Base-by-base conservation (phyloP, 1,139 yeast genomes). In the Candida glucosophila region DNA sequence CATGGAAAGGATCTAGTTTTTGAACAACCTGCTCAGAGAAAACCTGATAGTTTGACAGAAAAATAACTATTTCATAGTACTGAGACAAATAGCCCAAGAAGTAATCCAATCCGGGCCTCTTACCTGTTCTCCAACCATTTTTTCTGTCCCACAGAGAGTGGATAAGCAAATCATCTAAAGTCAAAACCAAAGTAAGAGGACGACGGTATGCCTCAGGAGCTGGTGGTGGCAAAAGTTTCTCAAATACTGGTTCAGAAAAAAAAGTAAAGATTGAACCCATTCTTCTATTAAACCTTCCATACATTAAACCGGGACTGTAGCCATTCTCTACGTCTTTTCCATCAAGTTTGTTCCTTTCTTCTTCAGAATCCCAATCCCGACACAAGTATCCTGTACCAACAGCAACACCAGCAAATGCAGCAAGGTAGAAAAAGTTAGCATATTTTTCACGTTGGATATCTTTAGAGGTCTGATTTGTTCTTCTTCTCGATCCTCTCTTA, bases 91-190 rank as follows among this genome's bases (percentile, higher is more conserved):
- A 90, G 19, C 94, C 95, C 52, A 90, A 64, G 61, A 90, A 90
- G 65, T 92, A 92, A 57, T 92, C 98, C 35, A 85, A 76, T 33
- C 98, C 99, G 22, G 98, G 98, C 62, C 99, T 82, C 67, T 92
- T 92, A 22, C 95, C 97, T 12, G 97, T 90, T 61, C 94, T 77
- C 99, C 99, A 90, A 28, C 98, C 98, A 49, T 77, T 70, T 53
- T 83, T 76, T 40, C 86, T 76, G 33, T 82, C 74, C 98, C 98
- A 90, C 34, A 79, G 83, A 24, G 94, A 78, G 55, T 90, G 95
- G 34, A 88, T 74, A 50, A 90, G 69, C 35, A 90, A 64, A 48
- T 90, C 98, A 41, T 90, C 98, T 44, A 90, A 68, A 15, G 86
- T 79, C 39, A 90, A 58, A 5, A 90, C 96, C 40, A 90, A 65